These are phyloP conservation scores for Exserohilum rostratum DNA, from an alignment of 2,329 filamentous ascomycete genomes.

Conservation along the genomic window DNA sequence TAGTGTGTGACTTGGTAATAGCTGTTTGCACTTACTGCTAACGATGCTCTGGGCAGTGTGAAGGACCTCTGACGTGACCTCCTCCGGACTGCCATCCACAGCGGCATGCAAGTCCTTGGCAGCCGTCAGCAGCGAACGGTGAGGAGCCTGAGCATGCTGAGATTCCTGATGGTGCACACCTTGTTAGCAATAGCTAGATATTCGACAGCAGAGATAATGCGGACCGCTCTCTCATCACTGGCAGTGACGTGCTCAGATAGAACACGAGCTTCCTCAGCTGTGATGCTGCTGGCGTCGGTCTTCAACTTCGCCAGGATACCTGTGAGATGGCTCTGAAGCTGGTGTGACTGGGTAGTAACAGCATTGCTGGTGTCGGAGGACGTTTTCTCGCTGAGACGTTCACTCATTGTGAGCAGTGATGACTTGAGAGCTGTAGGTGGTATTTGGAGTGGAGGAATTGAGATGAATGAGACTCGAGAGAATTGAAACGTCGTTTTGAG, in stretches of 20 bases:
- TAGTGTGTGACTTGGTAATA: constrained; percentile 1
- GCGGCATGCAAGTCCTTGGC: constrained; percentile 37
- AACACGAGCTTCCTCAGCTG: constrained; percentile 38
- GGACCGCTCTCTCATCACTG: constrained; percentile 27
- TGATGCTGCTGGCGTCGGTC: constrained; percentile 34
- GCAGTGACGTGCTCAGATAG: constrained; percentile 36
- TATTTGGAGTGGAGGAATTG: constrained; percentile 1
- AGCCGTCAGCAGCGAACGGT: constrained; percentile 29
- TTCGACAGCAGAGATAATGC: constrained; percentile 39
- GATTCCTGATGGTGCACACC: constrained; percentile 21
- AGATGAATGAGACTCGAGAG: neutral
- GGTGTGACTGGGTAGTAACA: constrained; percentile 1
- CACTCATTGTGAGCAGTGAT: constrained; percentile 8
- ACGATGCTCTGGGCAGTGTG: constrained; percentile 34
- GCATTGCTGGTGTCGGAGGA: neutral
- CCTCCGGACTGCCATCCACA: constrained; percentile 29
- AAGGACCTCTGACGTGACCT: constrained; percentile 37
- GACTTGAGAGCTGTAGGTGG: constrained; percentile 1
- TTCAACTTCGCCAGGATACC: constrained; percentile 27
- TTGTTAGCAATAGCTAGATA: constrained; percentile 33
- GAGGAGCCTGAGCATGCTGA: constrained; percentile 19
- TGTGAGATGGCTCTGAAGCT: constrained; percentile 7
- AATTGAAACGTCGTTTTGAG: neutral
- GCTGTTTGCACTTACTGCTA: constrained; percentile 32
- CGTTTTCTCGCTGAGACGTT: constrained; percentile 2